Percentiles rank a stretch among this genome's conserved stretches.
These are phyloP conservation scores for Gossypium longicalyx DNA, from an alignment of 345 rosid species.

Conservation along the genomic window DNA sequence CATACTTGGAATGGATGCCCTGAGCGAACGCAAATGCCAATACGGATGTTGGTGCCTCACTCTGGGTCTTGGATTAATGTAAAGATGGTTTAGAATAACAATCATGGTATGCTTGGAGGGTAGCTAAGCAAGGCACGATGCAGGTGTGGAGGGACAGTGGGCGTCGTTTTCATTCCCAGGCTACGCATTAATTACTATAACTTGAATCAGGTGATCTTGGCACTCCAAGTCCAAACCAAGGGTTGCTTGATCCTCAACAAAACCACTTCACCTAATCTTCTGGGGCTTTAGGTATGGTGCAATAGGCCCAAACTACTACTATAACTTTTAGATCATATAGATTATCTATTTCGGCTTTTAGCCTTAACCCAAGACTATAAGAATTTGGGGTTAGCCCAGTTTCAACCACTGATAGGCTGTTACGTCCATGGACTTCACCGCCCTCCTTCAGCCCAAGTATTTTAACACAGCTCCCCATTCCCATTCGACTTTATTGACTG, in stretches of 20 bases:
- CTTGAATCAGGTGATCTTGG: slow-evolving; percentile 90
- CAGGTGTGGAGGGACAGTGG: slow-evolving; percentile 71
- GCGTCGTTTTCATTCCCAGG: slow-evolving; percentile 28
- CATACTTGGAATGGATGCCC: slow-evolving; percentile 75
- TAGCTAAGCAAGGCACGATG: slow-evolving; percentile 55
- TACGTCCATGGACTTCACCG: not conserved
- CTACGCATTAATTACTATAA: slow-evolving; percentile 54
- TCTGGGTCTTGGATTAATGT: slow-evolving; percentile 59
- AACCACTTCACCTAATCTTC: no score
- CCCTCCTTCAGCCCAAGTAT: not conserved
- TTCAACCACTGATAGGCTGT: not conserved
- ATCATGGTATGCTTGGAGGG: slow-evolving; percentile 37
- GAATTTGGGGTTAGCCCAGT: not conserved
- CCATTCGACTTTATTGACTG: no score
- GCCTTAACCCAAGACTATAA: not conserved
- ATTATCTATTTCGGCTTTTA: not conserved
- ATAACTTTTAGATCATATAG: no score
- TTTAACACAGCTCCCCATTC: not conserved
- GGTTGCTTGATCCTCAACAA: no score
- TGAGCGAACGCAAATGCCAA: slow-evolving; percentile 91
- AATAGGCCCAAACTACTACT: no score
- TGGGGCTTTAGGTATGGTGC: no score
- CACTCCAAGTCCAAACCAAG: not conserved
- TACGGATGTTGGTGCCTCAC: slow-evolving; percentile 60
- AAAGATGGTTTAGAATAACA: slow-evolving; percentile 72